phyloP scores from a whole-genome alignment of 805 yeast species.

The Yarrowia sp. region DNA sequence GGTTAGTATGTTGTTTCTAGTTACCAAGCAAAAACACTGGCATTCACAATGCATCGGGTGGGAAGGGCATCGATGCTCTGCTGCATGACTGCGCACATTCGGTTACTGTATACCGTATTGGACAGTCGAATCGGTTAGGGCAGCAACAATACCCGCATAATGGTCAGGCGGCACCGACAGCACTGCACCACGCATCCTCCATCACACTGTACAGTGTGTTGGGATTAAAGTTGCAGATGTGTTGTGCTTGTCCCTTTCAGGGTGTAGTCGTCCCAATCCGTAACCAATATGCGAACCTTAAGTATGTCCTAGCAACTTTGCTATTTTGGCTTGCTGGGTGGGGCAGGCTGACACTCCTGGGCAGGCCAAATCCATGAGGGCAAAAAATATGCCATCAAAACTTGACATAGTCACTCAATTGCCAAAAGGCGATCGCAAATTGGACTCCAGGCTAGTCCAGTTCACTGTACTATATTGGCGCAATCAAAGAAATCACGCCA shows the following conservation, averaged over 20 bases:
- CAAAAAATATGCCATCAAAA: background rate
- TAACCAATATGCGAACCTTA: slow-evolving; percentile 20
- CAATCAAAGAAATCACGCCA: background rate
- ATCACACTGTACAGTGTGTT: background rate
- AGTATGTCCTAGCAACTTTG: slow-evolving; percentile 13
- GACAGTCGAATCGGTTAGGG: background rate
- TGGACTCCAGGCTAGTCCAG: background rate
- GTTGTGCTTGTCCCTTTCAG: slow-evolving; percentile 10
- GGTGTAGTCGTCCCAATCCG: slow-evolving; percentile 4
- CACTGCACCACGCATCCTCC: background rate
- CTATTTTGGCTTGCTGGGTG: slow-evolving; percentile 19
- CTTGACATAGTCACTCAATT: background rate
- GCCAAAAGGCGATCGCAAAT: background rate
- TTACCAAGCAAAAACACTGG: too few species aligned
- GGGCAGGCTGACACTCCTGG: background rate
- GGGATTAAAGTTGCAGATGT: background rate
- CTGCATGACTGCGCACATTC: too few species aligned
- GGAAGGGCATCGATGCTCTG: too few species aligned
- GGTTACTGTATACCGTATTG: background rate
- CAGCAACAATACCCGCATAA: background rate
- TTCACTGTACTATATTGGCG: background rate
- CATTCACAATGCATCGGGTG: too few species aligned
- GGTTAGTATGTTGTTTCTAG: background rate
- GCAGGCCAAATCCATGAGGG: background rate
- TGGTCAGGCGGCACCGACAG: background rate